Base-by-base conservation (phyloP, 345 rosid genomes). In the Toxicodendron radicans region DNA sequence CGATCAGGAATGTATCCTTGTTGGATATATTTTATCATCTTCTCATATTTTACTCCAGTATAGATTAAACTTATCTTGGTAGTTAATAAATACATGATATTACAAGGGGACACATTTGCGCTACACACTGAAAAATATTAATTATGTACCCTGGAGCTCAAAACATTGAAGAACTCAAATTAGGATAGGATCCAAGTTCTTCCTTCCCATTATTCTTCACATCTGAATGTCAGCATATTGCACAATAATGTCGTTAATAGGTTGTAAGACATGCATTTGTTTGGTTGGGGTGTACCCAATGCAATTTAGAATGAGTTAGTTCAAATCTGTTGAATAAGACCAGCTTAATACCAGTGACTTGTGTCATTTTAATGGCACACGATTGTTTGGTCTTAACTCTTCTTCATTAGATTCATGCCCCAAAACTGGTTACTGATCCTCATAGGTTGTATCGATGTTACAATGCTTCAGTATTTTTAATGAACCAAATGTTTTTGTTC, bases 1-100 rank as follows among this genome's bases (percentile, higher is more conserved):
- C 32, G 96, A 92, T 78, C 79, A 79, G 17, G 97, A 95, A 76
- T 89, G 99, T 95, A 95, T 90, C 99, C 97, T 92, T 86, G 52
- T 17, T 51, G 7, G 63, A 23, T 16, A 74, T 69, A 64, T 24
- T 59, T 76, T 13, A 24, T 59, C 5, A 48, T 51, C 5, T 1
- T 51, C 12, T 0, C 1, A 13, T 14, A 13, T 51, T 51, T 13
- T 14, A 0, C 17, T 12, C 4, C 18, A 2, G 6, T 18, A 16
- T 18, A 51, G 7, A 51, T 51, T 51, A 16, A 2, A 51, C 18
- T 51, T 46, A 13, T 46, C 51, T 13, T 11, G 51, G 13, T 46
- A 46, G 51, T 46, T 46, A 46, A 10, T 43, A 43, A 46, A 46
- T 9, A 46, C 10, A 8, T 2, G 9, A 13, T 7, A 46, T 9